Conservation (phyloP, 2,329 filamentous ascomycete species). For the Beauveria brongniartii region DNA sequence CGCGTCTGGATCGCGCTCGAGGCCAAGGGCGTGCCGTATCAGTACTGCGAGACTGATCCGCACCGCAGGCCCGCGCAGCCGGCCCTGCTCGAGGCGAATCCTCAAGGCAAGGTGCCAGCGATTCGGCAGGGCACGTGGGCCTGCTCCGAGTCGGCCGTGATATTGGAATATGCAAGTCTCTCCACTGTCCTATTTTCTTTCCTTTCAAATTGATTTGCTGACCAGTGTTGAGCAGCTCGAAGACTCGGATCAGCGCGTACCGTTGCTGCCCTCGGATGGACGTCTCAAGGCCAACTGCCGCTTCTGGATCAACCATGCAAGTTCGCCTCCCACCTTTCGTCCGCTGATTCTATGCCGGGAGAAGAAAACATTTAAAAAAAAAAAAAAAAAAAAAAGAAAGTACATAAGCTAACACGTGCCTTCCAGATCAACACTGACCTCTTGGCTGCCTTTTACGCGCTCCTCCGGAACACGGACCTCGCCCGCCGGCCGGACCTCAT, state of each 20-base stretch:
- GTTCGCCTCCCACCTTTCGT: conserved; percentile 16
- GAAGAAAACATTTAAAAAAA: too few relatives aligned
- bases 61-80: conserved; percentile 51
- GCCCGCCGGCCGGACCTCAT: conserved; percentile 50
- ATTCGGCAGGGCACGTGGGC: conserved; percentile 74
- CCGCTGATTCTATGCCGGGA: neutral
- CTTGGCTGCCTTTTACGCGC: conserved; percentile 66
- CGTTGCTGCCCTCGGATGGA: conserved; percentile 57
- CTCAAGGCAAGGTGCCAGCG: conserved; percentile 66
- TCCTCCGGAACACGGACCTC: conserved; percentile 58
- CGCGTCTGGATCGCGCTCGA: conserved; percentile 86
- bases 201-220: neutral
- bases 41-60: conserved; percentile 80
- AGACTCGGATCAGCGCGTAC: conserved; percentile 53
- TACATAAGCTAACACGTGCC: conserved; percentile 21
- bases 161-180: conserved; percentile 70
- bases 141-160: conserved; percentile 71
- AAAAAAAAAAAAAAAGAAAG: neutral
- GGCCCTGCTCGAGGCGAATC: conserved; percentile 63
- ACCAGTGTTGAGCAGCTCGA: conserved; percentile 48
- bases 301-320: conserved; percentile 73
- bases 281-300: conserved; percentile 65
- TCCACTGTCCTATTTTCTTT: neutral
- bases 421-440: conserved; percentile 61
- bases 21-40: conserved; percentile 67